Conservation (phyloP, 2,329 filamentous ascomycete genomes). For the Trichoderma oligosporum region DNA sequence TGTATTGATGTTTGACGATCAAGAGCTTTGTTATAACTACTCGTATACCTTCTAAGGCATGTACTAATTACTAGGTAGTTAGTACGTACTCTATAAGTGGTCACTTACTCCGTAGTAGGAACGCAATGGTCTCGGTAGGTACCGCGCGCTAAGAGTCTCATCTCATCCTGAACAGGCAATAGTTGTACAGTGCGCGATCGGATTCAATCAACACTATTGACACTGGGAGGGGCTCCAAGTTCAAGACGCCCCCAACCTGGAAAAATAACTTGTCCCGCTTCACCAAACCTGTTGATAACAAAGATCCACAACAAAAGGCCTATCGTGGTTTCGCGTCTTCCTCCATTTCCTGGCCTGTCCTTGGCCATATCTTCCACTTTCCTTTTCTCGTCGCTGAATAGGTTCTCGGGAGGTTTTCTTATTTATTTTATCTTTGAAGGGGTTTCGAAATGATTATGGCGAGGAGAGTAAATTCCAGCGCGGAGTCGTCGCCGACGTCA, state of each 20-base stretch:
- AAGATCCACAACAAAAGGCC: neutral
- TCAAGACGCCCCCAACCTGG: neutral
- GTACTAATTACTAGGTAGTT: neutral
- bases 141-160: neutral
- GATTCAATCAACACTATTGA: neutral
- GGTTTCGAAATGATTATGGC: constrained; percentile 15
- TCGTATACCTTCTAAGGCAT: too few species aligned
- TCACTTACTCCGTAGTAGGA: too few species aligned
- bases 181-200: neutral
- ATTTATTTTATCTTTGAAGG: neutral
- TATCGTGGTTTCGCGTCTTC: neutral
- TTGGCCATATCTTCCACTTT: neutral
- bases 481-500: constrained; percentile 33
- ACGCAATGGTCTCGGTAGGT: neutral
- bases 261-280: constrained; percentile 5
- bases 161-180: neutral
- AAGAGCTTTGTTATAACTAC: too few species aligned
- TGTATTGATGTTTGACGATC: too few species aligned
- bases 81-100: too few species aligned
- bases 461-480: constrained; percentile 22
- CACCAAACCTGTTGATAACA: neutral
- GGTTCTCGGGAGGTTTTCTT: too few species aligned
- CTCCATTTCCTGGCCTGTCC: neutral
- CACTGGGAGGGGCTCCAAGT: neutral
- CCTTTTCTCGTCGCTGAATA: neutral